A percentile compares a stretch with the other conserved stretches of the same genome.
These are phyloP conservation scores for Sporobolomyces pararoseus DNA, from an alignment of 768 basidiomycete genomes.

Conservation along the genomic window DNA sequence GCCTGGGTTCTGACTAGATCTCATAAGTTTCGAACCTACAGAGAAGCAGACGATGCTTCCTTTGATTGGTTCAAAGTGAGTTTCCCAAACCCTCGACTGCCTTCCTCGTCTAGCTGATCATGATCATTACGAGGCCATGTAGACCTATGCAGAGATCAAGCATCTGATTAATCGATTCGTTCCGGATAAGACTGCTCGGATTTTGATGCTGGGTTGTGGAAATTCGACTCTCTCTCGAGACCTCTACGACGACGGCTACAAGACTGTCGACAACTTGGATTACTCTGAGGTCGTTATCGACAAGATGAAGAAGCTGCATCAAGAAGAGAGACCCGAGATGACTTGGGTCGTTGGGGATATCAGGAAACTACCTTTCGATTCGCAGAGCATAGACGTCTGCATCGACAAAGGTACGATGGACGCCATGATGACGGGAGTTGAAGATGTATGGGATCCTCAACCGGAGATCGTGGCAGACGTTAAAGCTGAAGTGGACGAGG, in stretches of 20 bases:
- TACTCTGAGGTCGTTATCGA: conserved; percentile 72
- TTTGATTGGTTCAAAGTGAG: conserved; percentile 77
- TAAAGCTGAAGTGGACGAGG: conserved; percentile 70
- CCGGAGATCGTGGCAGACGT: conserved; percentile 67
- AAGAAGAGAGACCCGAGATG: conserved; percentile 60
- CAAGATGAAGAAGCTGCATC: conserved; percentile 62
- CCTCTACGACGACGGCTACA: conserved; percentile 87
- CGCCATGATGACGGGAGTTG: conserved; percentile 67
- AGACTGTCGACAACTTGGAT: conserved; percentile 75
- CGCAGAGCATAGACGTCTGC: conserved; percentile 66
- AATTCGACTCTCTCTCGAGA: conserved; percentile 59
- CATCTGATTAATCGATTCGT: conserved; percentile 61
- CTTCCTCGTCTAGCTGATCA: not conserved
- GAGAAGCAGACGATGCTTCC: conserved; percentile 25
- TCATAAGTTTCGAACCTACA: too few relatives aligned
- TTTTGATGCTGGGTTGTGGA: conserved; percentile 73
- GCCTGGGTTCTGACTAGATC: too few relatives aligned
- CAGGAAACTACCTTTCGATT: conserved; percentile 61
- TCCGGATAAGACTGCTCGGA: conserved; percentile 60
- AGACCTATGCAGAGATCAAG: conserved; percentile 67
- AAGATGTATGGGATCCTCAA: conserved; percentile 57
- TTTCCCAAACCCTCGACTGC: not conserved
- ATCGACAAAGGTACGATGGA: conserved; percentile 88
- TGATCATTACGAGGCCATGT: not conserved
- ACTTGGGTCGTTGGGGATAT: conserved; percentile 80